A percentile compares a stretch with the other conserved stretches of the same genome.
Conservation (phyloP, 805 yeast genomes). For the Starmera quercuum region DNA sequence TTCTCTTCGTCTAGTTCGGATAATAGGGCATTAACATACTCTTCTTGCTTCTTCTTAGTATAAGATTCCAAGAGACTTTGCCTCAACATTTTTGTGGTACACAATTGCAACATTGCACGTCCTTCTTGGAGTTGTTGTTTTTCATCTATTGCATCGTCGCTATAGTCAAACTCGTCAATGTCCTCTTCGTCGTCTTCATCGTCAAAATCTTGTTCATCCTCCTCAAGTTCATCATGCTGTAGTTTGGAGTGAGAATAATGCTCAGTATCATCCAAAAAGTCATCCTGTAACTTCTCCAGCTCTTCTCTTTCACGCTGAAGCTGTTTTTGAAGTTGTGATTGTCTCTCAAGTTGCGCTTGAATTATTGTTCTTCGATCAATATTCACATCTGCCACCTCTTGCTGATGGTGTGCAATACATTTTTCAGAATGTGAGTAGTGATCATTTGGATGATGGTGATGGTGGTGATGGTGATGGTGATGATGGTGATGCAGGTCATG, state of each 20-base stretch:
- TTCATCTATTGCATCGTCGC: conserved; percentile 38
- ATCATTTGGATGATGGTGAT: conserved; percentile 2
- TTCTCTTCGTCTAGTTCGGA: conserved; percentile 70
- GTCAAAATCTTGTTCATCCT: conserved; percentile 21
- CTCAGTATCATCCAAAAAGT: conserved; percentile 1
- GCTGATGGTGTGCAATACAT: not conserved
- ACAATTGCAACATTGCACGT: conserved; percentile 69
- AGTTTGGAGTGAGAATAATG: conserved; percentile 8
- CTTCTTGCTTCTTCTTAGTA: conserved; percentile 75
- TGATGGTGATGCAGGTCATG: not conserved
- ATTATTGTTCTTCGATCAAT: conserved; percentile 1
- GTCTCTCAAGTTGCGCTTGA: conserved; percentile 2
- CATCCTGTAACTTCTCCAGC: conserved; percentile 1
- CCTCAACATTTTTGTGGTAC: conserved; percentile 72
- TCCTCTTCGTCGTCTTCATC: conserved; percentile 31
- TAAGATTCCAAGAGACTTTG: conserved; percentile 68
- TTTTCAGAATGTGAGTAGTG: not conserved
- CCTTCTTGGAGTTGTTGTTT: conserved; percentile 71
- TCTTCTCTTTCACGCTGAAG: conserved; percentile 1
- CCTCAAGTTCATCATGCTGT: conserved; percentile 11
- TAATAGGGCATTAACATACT: conserved; percentile 51
- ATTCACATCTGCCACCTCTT: not conserved
- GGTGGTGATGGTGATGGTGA: conserved; percentile 8
- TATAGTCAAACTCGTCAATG: conserved; percentile 30
- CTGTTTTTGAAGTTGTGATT: conserved; percentile 1